Evolutionary conservation across 2,329 filamentous ascomycete species (phyloP).

Genomic region (Penicillium sp.): DNA sequence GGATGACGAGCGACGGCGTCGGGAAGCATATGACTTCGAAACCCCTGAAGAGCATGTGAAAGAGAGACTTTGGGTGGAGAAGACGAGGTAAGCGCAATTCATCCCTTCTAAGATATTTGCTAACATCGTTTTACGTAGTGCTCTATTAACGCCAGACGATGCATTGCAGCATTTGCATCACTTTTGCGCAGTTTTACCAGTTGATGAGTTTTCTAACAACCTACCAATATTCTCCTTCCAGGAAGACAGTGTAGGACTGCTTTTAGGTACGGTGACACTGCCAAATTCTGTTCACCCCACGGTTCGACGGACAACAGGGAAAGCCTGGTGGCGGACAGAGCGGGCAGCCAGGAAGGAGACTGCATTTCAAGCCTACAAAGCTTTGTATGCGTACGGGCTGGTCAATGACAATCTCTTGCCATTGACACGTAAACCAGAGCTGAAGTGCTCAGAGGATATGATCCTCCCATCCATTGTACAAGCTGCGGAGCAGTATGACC

Average conservation of each 20-base stretch:
- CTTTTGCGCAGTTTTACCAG: conserved; percentile 67
- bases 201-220: conserved; percentile 58
- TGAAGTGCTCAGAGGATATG: conserved; percentile 10
- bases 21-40: conserved; percentile 51
- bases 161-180: conserved; percentile 75
- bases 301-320: conserved; percentile 55
- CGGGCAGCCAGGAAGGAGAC: conserved; percentile 74
- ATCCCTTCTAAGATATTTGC: background rate
- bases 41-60: conserved; percentile 41
- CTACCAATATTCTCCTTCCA: conserved; percentile 61
- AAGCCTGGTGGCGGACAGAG: conserved; percentile 64
- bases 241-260: conserved; percentile 14
- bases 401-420: conserved; percentile 78
- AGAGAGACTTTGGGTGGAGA: conserved; percentile 41
- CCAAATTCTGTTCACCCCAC: conserved; percentile 66
- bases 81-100: conserved; percentile 21
- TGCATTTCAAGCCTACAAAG: conserved; percentile 74
- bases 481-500: conserved; percentile 30
- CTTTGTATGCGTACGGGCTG: conserved; percentile 66
- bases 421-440: conserved; percentile 32
- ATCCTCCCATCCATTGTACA: conserved; percentile 23
- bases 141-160: conserved; percentile 68
- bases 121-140: conserved; percentile 43
- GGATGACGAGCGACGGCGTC: conserved; percentile 57
- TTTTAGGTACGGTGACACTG: conserved; percentile 62